These are phyloP conservation scores for Collybiopsis confluens DNA, from an alignment of 768 basidiomycete species.

Conservation along the genomic window DNA sequence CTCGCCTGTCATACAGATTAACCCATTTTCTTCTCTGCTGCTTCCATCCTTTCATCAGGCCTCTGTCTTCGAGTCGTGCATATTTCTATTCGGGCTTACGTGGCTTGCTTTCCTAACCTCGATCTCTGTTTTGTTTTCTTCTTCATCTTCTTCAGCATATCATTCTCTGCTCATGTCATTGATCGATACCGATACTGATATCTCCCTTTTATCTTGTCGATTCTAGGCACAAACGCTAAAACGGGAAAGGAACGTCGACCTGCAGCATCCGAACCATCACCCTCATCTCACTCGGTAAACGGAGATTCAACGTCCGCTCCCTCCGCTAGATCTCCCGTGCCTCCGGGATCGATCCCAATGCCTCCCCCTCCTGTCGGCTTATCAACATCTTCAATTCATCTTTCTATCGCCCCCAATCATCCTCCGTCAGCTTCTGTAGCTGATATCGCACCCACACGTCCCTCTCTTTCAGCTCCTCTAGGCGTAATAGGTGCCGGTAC, in stretches of 20 bases:
- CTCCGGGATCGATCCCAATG: not conserved
- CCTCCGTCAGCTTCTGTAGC: conserved; percentile 36
- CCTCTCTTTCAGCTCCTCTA: conserved; percentile 9
- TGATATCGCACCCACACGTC: not conserved
- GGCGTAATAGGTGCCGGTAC: conserved; percentile 46
- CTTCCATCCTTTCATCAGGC: not conserved
- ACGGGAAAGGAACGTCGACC: conserved; percentile 8
- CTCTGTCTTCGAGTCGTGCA: too few relatives aligned
- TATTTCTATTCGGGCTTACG: too few relatives aligned
- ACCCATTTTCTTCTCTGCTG: not conserved
- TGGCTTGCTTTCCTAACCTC: not conserved
- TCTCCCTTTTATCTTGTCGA: not conserved
- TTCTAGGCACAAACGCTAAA: not conserved
- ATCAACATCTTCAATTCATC: conserved; percentile 9
- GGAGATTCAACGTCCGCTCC: not conserved
- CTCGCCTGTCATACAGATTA: too few relatives aligned
- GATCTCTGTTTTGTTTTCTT: not conserved
- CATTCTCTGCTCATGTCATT: not conserved
- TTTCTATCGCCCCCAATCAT: conserved; percentile 28
- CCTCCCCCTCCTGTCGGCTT: not conserved
- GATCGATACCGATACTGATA: not conserved
- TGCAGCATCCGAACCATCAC: not conserved
- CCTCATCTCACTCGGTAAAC: not conserved
- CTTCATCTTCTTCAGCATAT: not conserved
- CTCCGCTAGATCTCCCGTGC: not conserved